phyloP scores from a whole-genome alignment of 148 eudicot genomes.

The Spergularia marina region DNA sequence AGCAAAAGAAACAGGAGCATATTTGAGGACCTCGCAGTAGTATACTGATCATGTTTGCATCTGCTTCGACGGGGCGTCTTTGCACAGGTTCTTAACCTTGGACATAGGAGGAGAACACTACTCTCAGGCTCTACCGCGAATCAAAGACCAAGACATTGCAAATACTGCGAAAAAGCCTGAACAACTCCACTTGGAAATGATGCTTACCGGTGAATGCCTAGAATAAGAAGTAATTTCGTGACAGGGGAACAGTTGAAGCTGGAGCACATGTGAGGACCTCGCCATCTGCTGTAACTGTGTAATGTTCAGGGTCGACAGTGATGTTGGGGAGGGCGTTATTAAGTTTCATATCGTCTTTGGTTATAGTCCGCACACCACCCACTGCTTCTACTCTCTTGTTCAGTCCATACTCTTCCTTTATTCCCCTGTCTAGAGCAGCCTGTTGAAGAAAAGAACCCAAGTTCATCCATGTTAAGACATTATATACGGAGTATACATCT shows the following conservation, averaged over 20 bases:
- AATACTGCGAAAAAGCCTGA: neutral
- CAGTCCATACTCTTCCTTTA: constrained; percentile 64
- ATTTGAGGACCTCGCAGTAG: no score
- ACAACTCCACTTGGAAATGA: neutral
- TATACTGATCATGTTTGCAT: neutral
- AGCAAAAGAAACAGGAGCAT: neutral
- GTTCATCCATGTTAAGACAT: no score
- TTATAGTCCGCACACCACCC: constrained; percentile 55
- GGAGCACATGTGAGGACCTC: constrained; percentile 66
- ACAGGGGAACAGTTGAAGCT: constrained; percentile 73
- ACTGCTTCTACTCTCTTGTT: constrained; percentile 84
- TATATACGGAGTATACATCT: no score
- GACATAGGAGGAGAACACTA: neutral
- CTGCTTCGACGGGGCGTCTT: neutral
- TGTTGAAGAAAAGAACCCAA: constrained; percentile 24
- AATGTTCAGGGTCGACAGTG: constrained; percentile 79
- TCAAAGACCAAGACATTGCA: neutral
- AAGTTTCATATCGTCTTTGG: constrained; percentile 91
- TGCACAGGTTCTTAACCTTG: constrained; percentile 6
- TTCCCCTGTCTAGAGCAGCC: constrained; percentile 63
- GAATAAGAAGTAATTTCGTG: constrained; percentile 87
- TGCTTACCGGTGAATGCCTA: constrained; percentile 29
- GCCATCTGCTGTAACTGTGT: constrained; percentile 75
- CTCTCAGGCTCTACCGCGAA: neutral
- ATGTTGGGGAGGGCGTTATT: constrained; percentile 83